phyloP scores from a whole-genome alignment of 2,329 filamentous ascomycete genomes.

The Alternaria ventricosa region DNA sequence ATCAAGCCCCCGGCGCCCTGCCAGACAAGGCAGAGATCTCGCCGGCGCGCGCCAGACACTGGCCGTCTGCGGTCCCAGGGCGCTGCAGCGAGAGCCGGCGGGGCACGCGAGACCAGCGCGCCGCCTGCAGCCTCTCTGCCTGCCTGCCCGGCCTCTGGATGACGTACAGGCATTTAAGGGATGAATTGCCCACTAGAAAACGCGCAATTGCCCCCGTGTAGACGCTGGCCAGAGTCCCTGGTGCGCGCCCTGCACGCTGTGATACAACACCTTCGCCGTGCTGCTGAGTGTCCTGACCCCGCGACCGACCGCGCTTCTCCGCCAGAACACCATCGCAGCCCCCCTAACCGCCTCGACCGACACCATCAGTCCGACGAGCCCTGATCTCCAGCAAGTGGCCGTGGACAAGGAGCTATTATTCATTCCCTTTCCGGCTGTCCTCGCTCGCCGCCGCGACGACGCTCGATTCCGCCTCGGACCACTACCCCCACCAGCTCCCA shows the following conservation, averaged over 20 bases:
- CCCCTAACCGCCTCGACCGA: background rate
- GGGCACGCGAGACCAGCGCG: slow-evolving; percentile 26
- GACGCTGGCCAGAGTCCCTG: slow-evolving; percentile 27
- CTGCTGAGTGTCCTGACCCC: slow-evolving; percentile 8
- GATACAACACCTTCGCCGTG: slow-evolving; percentile 17
- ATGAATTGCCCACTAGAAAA: slow-evolving; percentile 37
- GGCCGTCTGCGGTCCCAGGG: background rate
- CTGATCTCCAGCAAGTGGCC: background rate
- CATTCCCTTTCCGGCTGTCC: slow-evolving; percentile 17
- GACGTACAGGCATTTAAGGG: slow-evolving; percentile 23
- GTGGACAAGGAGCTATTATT: slow-evolving; percentile 19
- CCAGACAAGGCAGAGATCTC: background rate
- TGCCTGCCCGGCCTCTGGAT: slow-evolving; percentile 12
- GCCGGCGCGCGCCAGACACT: background rate
- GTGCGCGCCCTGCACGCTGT: slow-evolving; percentile 19
- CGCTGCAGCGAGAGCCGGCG: slow-evolving; percentile 12
- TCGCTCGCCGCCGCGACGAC: slow-evolving; percentile 18
- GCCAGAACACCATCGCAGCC: slow-evolving; percentile 1
- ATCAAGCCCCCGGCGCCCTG: background rate
- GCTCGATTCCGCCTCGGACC: slow-evolving; percentile 25
- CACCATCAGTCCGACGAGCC: background rate
- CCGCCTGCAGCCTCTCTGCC: slow-evolving; percentile 23
- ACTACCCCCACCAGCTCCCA: slow-evolving; percentile 44
- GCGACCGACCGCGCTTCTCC: slow-evolving; percentile 25
- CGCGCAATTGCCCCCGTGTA: slow-evolving; percentile 37